Base-by-base conservation (phyloP, 192 early-diverging fungal species). In the Rhizophagus sp. region DNA sequence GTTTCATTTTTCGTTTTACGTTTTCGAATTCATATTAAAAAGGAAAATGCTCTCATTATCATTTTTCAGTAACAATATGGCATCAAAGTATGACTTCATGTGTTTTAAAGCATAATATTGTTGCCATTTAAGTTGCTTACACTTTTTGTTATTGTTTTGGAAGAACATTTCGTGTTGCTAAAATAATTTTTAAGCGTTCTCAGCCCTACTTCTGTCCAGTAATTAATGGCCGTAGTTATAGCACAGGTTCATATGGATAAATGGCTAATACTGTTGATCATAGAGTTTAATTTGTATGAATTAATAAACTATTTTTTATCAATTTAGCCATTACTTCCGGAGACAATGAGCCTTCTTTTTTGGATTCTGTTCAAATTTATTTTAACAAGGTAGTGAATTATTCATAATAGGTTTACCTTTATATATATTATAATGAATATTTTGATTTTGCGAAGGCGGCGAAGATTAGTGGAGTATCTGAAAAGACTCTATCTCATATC, bases 281-380 rank as follows among this genome's bases (percentile, higher is more conserved):
- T 22, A 22, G 22, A 57, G 22, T 5, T 57, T 57, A 57, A 57
- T 57, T 57, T 47, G 4, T 6, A 57, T 6, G 15, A 7, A 22
- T 2, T 57, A 57, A 3, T 57, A 57, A 22, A 57, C 22, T 57
- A 1, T 30, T 30, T 57, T 19, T 57, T 57, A 15, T 57, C 1
- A 57, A 19, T 30, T 57, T 67, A 67, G 65, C 12, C 8, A 30
- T 76, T 70, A 90, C 93, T 62, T 91, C 88, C 73, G 89, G 90
- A 33, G 83, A 86, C 30, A 67, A 93, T 71, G 93, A 94, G 81
- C 92, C 93, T 62, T 81, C 80, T 67, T 94, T 94, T 83, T 87
- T 94, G 77, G 82, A 92, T 24, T 92, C 92, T 4, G 93, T 94
- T 64, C 91, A 89, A 73, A 86, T 88, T 73, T 94, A 86, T 75